Percentiles rank a stretch among this genome's conserved stretches.
phyloP scores from a whole-genome alignment of 305 asterid species.

The Rubia tinctorum region DNA sequence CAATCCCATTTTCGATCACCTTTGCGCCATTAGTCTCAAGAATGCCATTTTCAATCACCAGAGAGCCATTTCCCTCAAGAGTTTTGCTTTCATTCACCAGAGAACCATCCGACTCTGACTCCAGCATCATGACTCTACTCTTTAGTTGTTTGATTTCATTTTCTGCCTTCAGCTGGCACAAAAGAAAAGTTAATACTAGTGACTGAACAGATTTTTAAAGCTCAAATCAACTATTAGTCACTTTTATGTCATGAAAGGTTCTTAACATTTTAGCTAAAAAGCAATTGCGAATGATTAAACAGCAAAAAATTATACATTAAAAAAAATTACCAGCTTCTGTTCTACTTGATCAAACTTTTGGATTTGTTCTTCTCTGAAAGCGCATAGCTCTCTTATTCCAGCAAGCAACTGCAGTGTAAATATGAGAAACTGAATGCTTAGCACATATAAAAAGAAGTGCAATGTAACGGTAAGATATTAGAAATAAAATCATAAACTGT shows the following conservation, averaged over 20 bases:
- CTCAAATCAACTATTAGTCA: background rate
- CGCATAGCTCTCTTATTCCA: conserved; percentile 55
- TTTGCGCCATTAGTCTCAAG: too few relatives aligned
- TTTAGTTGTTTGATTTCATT: conserved; percentile 48
- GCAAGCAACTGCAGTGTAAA: conserved; percentile 42
- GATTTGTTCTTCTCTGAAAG: conserved; percentile 45
- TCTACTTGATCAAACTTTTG: conserved; percentile 41
- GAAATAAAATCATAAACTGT: background rate
- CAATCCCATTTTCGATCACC: conserved; percentile 23
- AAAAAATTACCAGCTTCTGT: conserved; percentile 53
- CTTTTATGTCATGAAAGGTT: too few relatives aligned
- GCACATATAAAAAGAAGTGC: conserved; percentile 5
- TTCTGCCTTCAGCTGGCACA: conserved; percentile 54
- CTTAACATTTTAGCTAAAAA: background rate
- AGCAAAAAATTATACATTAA: background rate
- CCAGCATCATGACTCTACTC: conserved; percentile 40
- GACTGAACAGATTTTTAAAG: conserved; percentile 5
- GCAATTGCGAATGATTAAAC: background rate
- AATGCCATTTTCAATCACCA: too few relatives aligned
- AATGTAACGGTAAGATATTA: background rate
- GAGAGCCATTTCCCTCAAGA: too few relatives aligned
- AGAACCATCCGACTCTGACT: conserved; percentile 35
- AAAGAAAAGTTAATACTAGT: background rate
- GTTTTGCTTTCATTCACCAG: background rate
- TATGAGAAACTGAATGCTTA: conserved; percentile 13